Evolutionary conservation across 2,329 filamentous ascomycete species (phyloP).

Genomic region (Penicillium sp.): DNA sequence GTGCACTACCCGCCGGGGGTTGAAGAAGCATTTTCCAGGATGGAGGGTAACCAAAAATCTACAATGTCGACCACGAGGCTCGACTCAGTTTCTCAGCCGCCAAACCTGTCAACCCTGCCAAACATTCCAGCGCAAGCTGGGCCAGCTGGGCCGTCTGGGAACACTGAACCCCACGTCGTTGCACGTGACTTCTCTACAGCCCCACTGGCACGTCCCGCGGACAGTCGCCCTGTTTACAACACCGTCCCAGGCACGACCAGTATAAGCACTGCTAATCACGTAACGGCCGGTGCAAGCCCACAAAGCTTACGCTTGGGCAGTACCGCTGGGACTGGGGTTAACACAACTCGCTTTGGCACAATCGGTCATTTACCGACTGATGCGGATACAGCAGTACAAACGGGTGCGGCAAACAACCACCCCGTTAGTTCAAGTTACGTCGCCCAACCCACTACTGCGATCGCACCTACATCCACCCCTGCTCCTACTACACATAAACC

Average conservation of each 20-base stretch:
- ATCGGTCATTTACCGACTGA: too few species aligned
- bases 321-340: too few species aligned
- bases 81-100: not conserved
- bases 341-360: too few species aligned
- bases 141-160: not conserved
- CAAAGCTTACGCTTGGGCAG: too few species aligned
- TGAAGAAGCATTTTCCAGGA: not conserved
- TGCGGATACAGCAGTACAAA: too few species aligned
- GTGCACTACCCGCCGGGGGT: not conserved
- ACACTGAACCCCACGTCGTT: not conserved
- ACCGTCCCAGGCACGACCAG: not conserved
- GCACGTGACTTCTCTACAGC: constrained; percentile 10
- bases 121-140: not conserved
- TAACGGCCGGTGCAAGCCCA: not conserved
- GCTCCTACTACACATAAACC: not conserved
- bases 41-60: not conserved
- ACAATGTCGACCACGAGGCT: not conserved
- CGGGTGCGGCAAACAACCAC: not conserved
- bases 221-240: not conserved
- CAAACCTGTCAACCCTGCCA: not conserved
- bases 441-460: not conserved
- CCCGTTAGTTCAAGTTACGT: not conserved
- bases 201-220: constrained; percentile 1
- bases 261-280: not conserved
- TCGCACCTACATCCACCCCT: not conserved